phyloP scores from a whole-genome alignment of 352 stramenopile species.

The Phytophthora pinifolia region DNA sequence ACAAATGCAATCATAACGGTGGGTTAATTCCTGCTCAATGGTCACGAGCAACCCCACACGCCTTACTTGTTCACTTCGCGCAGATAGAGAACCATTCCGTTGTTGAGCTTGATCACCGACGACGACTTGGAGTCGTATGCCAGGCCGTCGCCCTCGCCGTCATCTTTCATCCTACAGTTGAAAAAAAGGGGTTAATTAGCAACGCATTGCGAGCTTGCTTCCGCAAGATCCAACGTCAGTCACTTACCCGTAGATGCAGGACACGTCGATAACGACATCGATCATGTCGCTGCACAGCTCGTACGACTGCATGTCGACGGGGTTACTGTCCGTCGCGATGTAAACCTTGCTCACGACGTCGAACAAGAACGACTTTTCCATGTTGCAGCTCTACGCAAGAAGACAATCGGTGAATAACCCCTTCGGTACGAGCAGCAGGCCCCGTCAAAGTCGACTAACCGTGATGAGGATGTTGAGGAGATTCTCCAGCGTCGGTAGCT shows the following conservation, averaged over 20 bases:
- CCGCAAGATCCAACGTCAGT: background rate
- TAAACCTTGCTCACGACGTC: slow-evolving; percentile 99
- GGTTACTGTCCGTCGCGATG: slow-evolving; percentile 98
- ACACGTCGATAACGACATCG: slow-evolving; percentile 99
- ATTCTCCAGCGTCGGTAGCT: slow-evolving; percentile 97
- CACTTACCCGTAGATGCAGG: slow-evolving; percentile 96
- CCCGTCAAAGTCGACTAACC: slow-evolving; percentile 27
- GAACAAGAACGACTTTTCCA: slow-evolving; percentile 99
- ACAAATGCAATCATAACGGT: slow-evolving; percentile 7
- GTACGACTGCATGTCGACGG: slow-evolving; percentile 97
- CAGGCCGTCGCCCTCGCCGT: slow-evolving; percentile 90
- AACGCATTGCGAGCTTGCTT: too few relatives aligned
- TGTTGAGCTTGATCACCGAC: slow-evolving; percentile 98
- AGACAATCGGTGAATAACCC: background rate
- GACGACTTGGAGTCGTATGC: slow-evolving; percentile 96
- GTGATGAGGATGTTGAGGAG: slow-evolving; percentile 97
- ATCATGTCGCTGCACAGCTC: slow-evolving; percentile 99
- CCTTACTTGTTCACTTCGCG: slow-evolving; percentile 91
- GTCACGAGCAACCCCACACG: background rate
- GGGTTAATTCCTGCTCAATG: background rate
- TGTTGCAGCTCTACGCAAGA: slow-evolving; percentile 90
- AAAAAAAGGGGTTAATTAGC: background rate
- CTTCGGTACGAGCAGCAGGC: background rate
- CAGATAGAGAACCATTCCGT: slow-evolving; percentile 96
- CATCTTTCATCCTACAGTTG: slow-evolving; percentile 77